A percentile compares a stretch with the other conserved stretches of the same genome.
These are phyloP conservation scores for Boletus rubescentipes DNA, from an alignment of 768 basidiomycete species.

Conservation along the genomic window DNA sequence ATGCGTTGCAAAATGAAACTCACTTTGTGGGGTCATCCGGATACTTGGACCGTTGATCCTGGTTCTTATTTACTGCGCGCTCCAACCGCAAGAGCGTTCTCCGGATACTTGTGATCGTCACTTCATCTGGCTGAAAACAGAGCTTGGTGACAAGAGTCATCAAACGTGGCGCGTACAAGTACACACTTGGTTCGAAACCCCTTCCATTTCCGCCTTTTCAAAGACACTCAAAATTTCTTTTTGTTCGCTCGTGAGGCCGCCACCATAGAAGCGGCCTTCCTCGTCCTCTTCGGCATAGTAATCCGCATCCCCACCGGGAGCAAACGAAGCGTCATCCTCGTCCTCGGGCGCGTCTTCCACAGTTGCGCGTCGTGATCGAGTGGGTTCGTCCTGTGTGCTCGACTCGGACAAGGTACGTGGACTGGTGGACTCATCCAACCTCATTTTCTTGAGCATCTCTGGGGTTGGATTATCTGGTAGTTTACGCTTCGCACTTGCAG, in stretches of 20 bases:
- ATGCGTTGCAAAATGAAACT: slow-evolving; percentile 10
- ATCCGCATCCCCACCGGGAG: slow-evolving; percentile 86
- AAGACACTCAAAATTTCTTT: slow-evolving; percentile 96
- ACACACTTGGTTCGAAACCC: slow-evolving; percentile 67
- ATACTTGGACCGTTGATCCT: slow-evolving; percentile 94
- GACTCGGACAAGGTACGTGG: slow-evolving; percentile 6
- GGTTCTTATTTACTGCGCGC: slow-evolving; percentile 89
- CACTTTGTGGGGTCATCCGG: slow-evolving; percentile 91
- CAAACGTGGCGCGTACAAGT: background rate
- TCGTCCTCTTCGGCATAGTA: slow-evolving; percentile 91
- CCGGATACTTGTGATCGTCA: slow-evolving; percentile 70
- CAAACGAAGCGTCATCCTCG: slow-evolving; percentile 49
- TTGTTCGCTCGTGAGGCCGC: slow-evolving; percentile 89
- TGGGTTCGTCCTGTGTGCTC: slow-evolving; percentile 6
- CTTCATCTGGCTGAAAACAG: slow-evolving; percentile 53
- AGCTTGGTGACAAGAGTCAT: background rate
- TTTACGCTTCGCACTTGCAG: slow-evolving; percentile 65
- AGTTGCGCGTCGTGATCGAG: slow-evolving; percentile 42
- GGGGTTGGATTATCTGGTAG: slow-evolving; percentile 75
- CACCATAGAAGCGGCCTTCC: slow-evolving; percentile 91
- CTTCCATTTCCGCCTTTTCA: slow-evolving; percentile 67
- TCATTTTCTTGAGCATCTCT: slow-evolving; percentile 82
- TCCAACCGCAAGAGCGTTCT: slow-evolving; percentile 80
- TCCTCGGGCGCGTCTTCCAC: slow-evolving; percentile 56
- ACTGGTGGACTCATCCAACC: slow-evolving; percentile 42